phyloP scores from a whole-genome alignment of 1,284 basidiomycete genomes.

The Trichosporon sp. region DNA sequence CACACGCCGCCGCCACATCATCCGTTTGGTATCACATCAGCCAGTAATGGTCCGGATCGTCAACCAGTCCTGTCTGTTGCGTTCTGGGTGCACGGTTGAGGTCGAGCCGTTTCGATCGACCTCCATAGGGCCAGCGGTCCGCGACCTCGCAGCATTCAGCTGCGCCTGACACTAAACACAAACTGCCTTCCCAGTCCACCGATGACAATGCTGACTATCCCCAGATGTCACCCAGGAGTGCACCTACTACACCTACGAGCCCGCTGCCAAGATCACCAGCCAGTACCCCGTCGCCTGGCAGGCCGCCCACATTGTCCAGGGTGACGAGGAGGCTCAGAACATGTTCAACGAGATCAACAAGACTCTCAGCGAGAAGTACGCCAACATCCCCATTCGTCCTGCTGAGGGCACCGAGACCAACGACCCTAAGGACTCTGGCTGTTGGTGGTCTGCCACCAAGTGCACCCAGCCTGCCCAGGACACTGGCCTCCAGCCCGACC shows the following conservation, averaged over 20 bases:
- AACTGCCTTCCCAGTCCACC: neutral
- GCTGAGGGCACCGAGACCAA: conserved; percentile 16
- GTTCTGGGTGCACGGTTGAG: neutral
- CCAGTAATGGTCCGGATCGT: neutral
- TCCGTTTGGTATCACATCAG: conserved; percentile 1
- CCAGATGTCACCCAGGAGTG: conserved; percentile 36
- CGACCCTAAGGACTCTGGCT: conserved; percentile 13
- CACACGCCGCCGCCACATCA: conserved; percentile 3
- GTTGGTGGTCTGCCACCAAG: conserved; percentile 56
- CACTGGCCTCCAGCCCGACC: conserved; percentile 50
- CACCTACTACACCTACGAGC: conserved; percentile 48
- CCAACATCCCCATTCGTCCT: conserved; percentile 12
- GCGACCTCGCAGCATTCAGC: neutral
- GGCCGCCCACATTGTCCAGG: conserved; percentile 52
- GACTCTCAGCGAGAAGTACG: conserved; percentile 21
- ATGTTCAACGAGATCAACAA: conserved; percentile 50
- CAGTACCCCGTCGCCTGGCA: conserved; percentile 55
- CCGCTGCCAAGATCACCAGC: conserved; percentile 36
- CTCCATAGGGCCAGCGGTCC: neutral
- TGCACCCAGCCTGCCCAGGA: conserved; percentile 50
- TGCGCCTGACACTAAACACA: neutral
- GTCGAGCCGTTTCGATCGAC: neutral
- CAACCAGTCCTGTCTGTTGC: neutral
- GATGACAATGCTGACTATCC: neutral
- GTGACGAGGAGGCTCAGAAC: conserved; percentile 53